Conservation (phyloP, 129 eudicot species). For the Ambrosia trifida region DNA sequence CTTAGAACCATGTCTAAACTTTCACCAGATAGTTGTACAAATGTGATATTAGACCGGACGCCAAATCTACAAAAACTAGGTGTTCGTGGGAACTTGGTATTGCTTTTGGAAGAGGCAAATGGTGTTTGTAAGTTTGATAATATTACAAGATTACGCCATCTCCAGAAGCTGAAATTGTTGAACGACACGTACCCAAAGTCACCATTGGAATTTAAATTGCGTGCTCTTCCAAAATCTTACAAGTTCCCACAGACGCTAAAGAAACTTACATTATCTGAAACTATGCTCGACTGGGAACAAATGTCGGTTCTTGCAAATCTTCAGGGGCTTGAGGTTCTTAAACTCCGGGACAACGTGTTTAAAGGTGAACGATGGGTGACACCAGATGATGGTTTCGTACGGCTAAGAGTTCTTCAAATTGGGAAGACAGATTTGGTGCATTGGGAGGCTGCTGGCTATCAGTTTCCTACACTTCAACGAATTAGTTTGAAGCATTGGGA, state of each 20-base stretch:
- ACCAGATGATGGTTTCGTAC: slow-evolving; percentile 38
- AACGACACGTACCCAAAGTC: slow-evolving; percentile 40
- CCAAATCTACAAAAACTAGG: slow-evolving; percentile 46
- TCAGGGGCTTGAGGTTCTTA: slow-evolving; percentile 52
- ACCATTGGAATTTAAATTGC: slow-evolving; percentile 23
- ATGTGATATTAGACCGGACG: slow-evolving; percentile 35
- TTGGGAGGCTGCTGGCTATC: slow-evolving; percentile 44
- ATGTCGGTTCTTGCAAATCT: slow-evolving; percentile 46
- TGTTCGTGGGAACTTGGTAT: slow-evolving; percentile 39
- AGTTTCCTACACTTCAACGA: slow-evolving; percentile 47
- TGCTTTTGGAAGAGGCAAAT: slow-evolving; percentile 36
- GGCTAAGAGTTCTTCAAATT: slow-evolving; percentile 40
- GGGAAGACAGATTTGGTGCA: slow-evolving; percentile 43
- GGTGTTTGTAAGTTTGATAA: slow-evolving; percentile 32
- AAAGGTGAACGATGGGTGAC: slow-evolving; percentile 45
- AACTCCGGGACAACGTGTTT: slow-evolving; percentile 48
- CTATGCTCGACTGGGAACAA: slow-evolving; percentile 45
- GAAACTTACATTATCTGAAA: slow-evolving; percentile 43
- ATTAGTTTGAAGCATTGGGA: slow-evolving; percentile 40
- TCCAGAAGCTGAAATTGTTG: slow-evolving; percentile 47
- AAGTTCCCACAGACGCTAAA: slow-evolving; percentile 33
- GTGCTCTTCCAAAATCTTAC: slow-evolving; percentile 23
- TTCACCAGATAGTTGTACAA: slow-evolving; percentile 29
- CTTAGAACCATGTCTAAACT: slow-evolving; percentile 33
- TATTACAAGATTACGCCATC: slow-evolving; percentile 32